Percentiles rank a stretch among this genome's conserved stretches.
Evolutionary conservation across 2,329 filamentous ascomycete species (phyloP).

Genomic region (Kalaharituber pfeilii): DNA sequence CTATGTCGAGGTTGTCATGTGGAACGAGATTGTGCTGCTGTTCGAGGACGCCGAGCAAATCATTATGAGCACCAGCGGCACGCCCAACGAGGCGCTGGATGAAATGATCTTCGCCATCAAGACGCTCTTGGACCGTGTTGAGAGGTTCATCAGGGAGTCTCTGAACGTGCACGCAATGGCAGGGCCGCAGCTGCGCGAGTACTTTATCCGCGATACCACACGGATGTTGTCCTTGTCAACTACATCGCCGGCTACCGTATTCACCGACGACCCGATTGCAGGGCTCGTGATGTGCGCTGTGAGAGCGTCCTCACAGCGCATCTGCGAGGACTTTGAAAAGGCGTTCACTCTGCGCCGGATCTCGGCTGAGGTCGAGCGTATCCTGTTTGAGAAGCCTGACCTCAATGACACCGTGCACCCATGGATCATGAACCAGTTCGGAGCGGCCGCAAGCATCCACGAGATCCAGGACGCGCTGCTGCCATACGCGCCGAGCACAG

Average conservation of each 20-base stretch:
- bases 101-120: slow-evolving; percentile 2
- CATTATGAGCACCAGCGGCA: neutral
- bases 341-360: neutral
- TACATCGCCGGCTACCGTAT: neutral
- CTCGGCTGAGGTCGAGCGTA: slow-evolving; percentile 6
- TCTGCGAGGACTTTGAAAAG: neutral
- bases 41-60: slow-evolving; percentile 4
- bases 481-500: neutral
- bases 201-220: neutral
- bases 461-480: slow-evolving; percentile 1
- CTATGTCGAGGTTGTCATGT: slow-evolving; percentile 4
- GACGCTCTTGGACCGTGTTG: neutral
- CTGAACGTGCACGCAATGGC: neutral
- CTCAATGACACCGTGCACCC: slow-evolving; percentile 6
- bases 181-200: neutral
- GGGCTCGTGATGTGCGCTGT: slow-evolving; percentile 4
- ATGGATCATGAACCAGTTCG: slow-evolving; percentile 7
- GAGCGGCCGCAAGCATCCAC: neutral
- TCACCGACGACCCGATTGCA: slow-evolving; percentile 1
- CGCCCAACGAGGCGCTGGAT: neutral
- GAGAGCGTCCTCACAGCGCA: neutral
- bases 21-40: slow-evolving; percentile 6
- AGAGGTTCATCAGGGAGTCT: neutral
- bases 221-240: neutral
- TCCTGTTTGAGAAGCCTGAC: neutral